Percentiles rank a stretch among this genome's conserved stretches.
Conservation (phyloP, 208 protist species). For the Leishmania turanica region DNA sequence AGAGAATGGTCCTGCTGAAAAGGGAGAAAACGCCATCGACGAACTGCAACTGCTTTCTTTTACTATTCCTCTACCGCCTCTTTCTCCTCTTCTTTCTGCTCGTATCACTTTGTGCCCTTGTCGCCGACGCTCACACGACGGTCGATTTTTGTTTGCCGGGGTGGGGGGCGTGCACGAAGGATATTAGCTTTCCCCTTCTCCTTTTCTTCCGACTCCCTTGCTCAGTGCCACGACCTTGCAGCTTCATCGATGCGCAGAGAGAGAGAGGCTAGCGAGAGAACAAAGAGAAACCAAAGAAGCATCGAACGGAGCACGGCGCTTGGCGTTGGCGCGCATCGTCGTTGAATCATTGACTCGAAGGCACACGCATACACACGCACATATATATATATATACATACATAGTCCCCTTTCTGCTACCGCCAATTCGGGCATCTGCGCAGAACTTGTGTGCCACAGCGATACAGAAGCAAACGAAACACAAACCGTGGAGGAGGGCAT, state of each 20-base stretch:
- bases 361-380: not conserved
- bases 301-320: not conserved
- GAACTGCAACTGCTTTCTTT: not conserved
- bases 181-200: not conserved
- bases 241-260: not conserved
- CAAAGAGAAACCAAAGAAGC: not conserved
- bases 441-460: not conserved
- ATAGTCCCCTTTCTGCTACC: not conserved
- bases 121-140: too few relatives aligned
- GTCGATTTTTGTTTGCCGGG: not conserved
- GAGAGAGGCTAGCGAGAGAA: not conserved
- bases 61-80: not conserved
- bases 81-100: not conserved
- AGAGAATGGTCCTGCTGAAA: not conserved
- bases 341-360: not conserved
- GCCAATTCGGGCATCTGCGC: not conserved
- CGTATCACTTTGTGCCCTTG: not conserved
- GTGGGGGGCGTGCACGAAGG: not conserved
- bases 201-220: not conserved
- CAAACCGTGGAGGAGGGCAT: not conserved
- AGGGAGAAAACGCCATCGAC: not conserved
- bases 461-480: not conserved
- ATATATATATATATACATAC: not conserved
- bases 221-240: not conserved
- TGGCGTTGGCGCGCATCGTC: not conserved